phyloP scores from a whole-genome alignment of 345 rosid species.

The Ceriops tagal region DNA sequence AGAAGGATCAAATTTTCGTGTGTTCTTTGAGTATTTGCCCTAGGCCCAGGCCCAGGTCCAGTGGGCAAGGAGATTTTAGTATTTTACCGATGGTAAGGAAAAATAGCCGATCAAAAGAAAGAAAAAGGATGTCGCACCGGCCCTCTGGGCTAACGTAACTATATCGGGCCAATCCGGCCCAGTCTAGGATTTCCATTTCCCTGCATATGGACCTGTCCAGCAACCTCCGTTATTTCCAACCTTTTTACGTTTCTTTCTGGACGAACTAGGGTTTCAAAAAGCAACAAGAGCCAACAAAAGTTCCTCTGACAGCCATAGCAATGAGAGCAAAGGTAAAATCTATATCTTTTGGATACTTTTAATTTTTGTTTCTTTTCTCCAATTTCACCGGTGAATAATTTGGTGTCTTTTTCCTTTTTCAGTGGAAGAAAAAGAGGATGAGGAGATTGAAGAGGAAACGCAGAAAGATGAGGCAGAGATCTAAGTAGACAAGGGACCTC shows the following conservation, averaged over 20 bases:
- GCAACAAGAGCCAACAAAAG: not conserved
- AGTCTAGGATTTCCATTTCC: no score
- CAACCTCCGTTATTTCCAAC: no score
- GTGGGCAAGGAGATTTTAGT: no score
- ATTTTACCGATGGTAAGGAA: no score
- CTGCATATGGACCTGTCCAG: no score
- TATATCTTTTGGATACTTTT: not conserved
- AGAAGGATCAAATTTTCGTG: no score
- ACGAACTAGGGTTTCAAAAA: conserved; percentile 1
- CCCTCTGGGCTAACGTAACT: no score
- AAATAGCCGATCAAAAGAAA: no score
- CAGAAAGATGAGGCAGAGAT: conserved; percentile 48
- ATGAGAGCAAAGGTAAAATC: conserved; percentile 29
- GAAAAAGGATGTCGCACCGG: no score
- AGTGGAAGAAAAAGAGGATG: conserved; percentile 56
- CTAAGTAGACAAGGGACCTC: conserved; percentile 26
- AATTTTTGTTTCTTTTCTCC: not conserved
- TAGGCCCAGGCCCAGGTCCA: no score
- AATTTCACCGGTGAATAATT: not conserved
- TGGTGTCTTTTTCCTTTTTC: not conserved
- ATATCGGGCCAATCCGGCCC: no score
- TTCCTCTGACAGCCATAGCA: not conserved
- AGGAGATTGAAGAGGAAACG: conserved; percentile 53
- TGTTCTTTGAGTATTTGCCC: no score
- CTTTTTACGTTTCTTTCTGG: not conserved